Evolutionary conservation across 2,329 filamentous ascomycete species (phyloP).

Genomic region (Cytospora piceicola): DNA sequence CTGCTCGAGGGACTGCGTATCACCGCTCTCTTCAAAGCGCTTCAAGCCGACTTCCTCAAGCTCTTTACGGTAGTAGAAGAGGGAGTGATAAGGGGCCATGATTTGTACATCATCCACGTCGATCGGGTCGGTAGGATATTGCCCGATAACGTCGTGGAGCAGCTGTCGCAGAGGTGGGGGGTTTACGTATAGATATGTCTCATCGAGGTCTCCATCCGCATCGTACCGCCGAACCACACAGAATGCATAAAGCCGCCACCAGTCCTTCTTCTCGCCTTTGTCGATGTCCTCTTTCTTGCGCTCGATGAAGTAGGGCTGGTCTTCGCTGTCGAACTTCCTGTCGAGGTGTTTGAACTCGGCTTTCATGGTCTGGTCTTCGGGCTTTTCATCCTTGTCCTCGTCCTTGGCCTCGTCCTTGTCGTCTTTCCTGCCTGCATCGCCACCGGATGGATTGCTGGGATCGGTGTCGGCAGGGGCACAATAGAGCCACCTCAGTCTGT

Average conservation of each 20-base stretch:
- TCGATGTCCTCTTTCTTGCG: slow-evolving; percentile 37
- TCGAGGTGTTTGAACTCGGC: slow-evolving; percentile 41
- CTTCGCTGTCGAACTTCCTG: slow-evolving; percentile 38
- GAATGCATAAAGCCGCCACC: slow-evolving; percentile 39
- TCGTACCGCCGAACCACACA: slow-evolving; percentile 32
- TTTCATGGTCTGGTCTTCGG: slow-evolving; percentile 37
- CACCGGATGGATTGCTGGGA: slow-evolving; percentile 3
- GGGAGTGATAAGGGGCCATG: slow-evolving; percentile 34
- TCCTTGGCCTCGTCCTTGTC: slow-evolving; percentile 31
- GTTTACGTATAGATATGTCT: slow-evolving; percentile 25
- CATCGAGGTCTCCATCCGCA: slow-evolving; percentile 27
- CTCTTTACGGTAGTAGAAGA: slow-evolving; percentile 37
- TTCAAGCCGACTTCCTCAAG: slow-evolving; percentile 33
- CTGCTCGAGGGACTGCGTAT: slow-evolving; percentile 35
- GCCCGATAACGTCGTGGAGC: slow-evolving; percentile 36
- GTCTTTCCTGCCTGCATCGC: neutral
- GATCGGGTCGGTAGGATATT: slow-evolving; percentile 37
- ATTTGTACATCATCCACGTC: slow-evolving; percentile 34
- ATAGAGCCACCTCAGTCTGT: slow-evolving; percentile 15
- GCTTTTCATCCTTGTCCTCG: slow-evolving; percentile 34
- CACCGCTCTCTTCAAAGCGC: slow-evolving; percentile 31
- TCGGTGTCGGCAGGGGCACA: slow-evolving; percentile 13
- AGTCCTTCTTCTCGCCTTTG: slow-evolving; percentile 38
- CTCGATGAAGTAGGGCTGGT: slow-evolving; percentile 37
- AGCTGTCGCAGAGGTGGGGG: slow-evolving; percentile 29